Conservation (phyloP, 1,284 basidiomycete genomes). For the Moesziomyces globuligerus region DNA sequence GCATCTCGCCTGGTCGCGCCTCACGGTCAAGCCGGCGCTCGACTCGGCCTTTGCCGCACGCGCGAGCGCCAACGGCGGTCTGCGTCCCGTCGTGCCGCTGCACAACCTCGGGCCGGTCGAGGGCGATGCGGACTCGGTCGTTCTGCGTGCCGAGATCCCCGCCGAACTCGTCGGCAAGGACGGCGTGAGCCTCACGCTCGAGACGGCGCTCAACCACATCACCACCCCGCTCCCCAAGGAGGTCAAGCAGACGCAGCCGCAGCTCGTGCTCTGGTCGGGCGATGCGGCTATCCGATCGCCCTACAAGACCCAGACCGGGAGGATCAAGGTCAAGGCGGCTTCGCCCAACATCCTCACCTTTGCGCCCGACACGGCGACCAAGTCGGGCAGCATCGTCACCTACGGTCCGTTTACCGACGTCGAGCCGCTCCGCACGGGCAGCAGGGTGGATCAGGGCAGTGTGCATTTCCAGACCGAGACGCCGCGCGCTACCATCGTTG, state of each 20-base stretch:
- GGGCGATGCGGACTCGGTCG: constrained; percentile 5
- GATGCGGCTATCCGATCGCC: constrained; percentile 82
- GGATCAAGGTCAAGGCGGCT: constrained; percentile 75
- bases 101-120: constrained; percentile 11
- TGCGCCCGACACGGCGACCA: constrained; percentile 73
- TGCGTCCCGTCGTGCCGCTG: constrained; percentile 20
- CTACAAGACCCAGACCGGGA: constrained; percentile 81
- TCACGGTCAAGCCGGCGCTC: constrained; percentile 26
- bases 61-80: constrained; percentile 11
- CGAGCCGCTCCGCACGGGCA: constrained; percentile 70
- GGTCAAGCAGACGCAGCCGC: constrained; percentile 81
- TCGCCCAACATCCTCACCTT: constrained; percentile 40
- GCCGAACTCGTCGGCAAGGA: constrained; percentile 4
- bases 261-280: constrained; percentile 80
- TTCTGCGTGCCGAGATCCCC: constrained; percentile 26
- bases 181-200: constrained; percentile 22
- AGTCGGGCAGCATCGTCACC: constrained; percentile 81
- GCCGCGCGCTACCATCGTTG: constrained; percentile 80
- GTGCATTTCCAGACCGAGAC: constrained; percentile 84
- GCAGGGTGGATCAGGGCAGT: constrained; percentile 67
- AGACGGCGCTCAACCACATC: constrained; percentile 78
- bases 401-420: constrained; percentile 87
- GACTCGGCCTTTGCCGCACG: constrained; percentile 18
- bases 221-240: constrained; percentile 79
- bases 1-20: constrained; percentile 32